Percentiles rank a stretch among this genome's conserved stretches.
phyloP scores from a whole-genome alignment of 1,139 yeast species.

The Geotrichum carabidarum region DNA sequence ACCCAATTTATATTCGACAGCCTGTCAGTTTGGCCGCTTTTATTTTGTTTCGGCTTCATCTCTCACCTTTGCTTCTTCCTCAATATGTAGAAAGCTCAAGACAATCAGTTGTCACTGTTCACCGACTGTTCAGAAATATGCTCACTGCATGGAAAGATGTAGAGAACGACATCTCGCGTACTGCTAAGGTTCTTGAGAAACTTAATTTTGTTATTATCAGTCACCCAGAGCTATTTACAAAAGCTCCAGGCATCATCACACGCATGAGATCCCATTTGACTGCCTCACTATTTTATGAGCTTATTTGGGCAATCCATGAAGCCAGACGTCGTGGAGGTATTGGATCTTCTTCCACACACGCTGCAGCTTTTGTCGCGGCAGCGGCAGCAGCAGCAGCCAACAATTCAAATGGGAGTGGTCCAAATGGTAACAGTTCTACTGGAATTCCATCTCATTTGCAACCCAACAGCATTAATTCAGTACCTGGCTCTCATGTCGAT shows the following conservation, averaged over 20 bases:
- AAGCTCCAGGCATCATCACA: slow-evolving; percentile 66
- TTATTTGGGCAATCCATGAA: slow-evolving; percentile 93
- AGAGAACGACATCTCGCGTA: slow-evolving; percentile 84
- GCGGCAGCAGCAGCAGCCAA: slow-evolving; percentile 17
- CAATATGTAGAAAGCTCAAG: slow-evolving; percentile 83
- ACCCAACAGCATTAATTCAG: slow-evolving; percentile 6
- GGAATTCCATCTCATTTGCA: slow-evolving; percentile 2
- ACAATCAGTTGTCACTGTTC: slow-evolving; percentile 90
- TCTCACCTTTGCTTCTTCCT: slow-evolving; percentile 70
- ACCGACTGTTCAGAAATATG: slow-evolving; percentile 78
- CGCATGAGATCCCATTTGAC: slow-evolving; percentile 90
- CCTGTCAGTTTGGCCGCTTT: slow-evolving; percentile 78
- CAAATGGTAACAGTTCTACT: slow-evolving; percentile 1
- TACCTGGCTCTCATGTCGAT: slow-evolving; percentile 19
- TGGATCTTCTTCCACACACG: slow-evolving; percentile 18
- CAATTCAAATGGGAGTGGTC: not conserved
- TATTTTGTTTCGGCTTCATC: slow-evolving; percentile 71
- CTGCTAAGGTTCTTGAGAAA: slow-evolving; percentile 89
- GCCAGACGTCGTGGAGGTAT: slow-evolving; percentile 63
- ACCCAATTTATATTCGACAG: slow-evolving; percentile 83
- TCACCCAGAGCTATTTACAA: slow-evolving; percentile 75
- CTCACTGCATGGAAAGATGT: slow-evolving; percentile 88
- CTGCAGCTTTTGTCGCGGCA: slow-evolving; percentile 19
- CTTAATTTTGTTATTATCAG: slow-evolving; percentile 81
- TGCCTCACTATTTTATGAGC: slow-evolving; percentile 84